phyloP scores from a whole-genome alignment of 2,329 filamentous ascomycete genomes.

The Talaromyces marneffei region DNA sequence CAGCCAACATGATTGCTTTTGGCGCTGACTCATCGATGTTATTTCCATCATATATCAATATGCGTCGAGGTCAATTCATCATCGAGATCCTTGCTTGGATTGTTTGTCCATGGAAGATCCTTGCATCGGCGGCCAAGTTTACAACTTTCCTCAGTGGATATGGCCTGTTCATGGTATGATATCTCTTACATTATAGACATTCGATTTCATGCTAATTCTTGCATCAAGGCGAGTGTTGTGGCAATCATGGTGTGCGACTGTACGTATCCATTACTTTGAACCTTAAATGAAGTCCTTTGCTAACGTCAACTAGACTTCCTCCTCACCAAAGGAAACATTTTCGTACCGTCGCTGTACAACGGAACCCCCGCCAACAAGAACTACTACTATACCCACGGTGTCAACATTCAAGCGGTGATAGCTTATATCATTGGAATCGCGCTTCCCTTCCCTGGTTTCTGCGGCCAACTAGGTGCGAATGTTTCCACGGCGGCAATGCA shows the following conservation, averaged over 20 bases:
- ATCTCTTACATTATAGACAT: background rate
- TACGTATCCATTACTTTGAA: background rate
- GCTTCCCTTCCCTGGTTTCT: constrained; percentile 32
- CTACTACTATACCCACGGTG: constrained; percentile 30
- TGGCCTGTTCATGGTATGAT: constrained; percentile 54
- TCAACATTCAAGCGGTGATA: constrained; percentile 32
- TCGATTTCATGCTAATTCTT: background rate
- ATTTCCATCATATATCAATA: constrained; percentile 50
- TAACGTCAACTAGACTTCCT: constrained; percentile 35
- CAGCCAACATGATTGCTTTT: constrained; percentile 34
- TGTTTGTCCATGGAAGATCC: constrained; percentile 57
- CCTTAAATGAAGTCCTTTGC: background rate
- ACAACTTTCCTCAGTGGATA: constrained; percentile 58
- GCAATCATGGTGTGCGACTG: constrained; percentile 49
- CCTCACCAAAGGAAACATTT: constrained; percentile 21
- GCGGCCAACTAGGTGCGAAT: constrained; percentile 28
- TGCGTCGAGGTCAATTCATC: constrained; percentile 48
- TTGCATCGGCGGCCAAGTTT: constrained; percentile 49
- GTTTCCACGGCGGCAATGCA: constrained; percentile 27
- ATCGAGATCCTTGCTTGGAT: constrained; percentile 50
- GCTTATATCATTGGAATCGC: constrained; percentile 31
- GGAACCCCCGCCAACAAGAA: constrained; percentile 25
- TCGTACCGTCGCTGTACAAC: constrained; percentile 29
- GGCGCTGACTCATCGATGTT: constrained; percentile 34
- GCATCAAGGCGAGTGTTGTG: constrained; percentile 36